These are phyloP conservation scores for Russula virescens DNA, from an alignment of 768 basidiomycete species.

Conservation along the genomic window DNA sequence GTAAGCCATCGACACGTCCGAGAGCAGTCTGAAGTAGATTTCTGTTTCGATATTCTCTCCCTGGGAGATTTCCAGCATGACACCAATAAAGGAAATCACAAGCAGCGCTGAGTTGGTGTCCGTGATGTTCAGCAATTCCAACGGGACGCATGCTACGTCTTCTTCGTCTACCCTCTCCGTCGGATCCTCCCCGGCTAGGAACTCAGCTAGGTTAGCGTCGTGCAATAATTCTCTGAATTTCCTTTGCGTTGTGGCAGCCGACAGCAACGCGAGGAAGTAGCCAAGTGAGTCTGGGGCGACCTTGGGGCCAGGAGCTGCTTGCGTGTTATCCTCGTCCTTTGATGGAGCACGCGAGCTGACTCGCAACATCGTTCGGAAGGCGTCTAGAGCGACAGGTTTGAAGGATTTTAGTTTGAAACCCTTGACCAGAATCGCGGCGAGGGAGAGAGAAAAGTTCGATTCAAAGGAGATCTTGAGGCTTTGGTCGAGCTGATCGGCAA, in stretches of 20 bases:
- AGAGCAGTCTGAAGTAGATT: conserved; percentile 70
- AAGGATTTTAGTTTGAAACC: conserved; percentile 68
- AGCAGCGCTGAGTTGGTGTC: conserved; percentile 66
- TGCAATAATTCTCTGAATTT: conserved; percentile 56
- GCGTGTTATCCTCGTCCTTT: conserved; percentile 27
- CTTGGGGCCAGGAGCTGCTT: conserved; percentile 39
- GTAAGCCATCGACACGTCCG: conserved; percentile 59
- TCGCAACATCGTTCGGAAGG: conserved; percentile 56
- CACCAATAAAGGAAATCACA: conserved; percentile 65
- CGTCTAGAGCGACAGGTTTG: conserved; percentile 52
- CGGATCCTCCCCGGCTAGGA: conserved; percentile 41
- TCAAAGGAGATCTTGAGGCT: conserved; percentile 74
- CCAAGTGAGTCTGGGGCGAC: conserved; percentile 59
- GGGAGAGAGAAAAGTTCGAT: conserved; percentile 69
- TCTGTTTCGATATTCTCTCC: conserved; percentile 78
- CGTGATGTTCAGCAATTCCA: conserved; percentile 52
- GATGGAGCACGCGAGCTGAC: conserved; percentile 48
- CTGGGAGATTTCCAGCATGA: conserved; percentile 69
- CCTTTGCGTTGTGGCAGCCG: conserved; percentile 53
- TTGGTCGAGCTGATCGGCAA: conserved; percentile 66
- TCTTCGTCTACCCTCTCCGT: conserved; percentile 35
- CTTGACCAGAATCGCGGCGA: conserved; percentile 82
- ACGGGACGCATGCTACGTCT: conserved; percentile 47
- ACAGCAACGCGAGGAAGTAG: conserved; percentile 74
- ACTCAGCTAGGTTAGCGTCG: conserved; percentile 53